Percentiles rank a stretch among this genome's conserved stretches.
phyloP scores from a whole-genome alignment of 2,329 filamentous ascomycete species.

The Botrytis galanthina region DNA sequence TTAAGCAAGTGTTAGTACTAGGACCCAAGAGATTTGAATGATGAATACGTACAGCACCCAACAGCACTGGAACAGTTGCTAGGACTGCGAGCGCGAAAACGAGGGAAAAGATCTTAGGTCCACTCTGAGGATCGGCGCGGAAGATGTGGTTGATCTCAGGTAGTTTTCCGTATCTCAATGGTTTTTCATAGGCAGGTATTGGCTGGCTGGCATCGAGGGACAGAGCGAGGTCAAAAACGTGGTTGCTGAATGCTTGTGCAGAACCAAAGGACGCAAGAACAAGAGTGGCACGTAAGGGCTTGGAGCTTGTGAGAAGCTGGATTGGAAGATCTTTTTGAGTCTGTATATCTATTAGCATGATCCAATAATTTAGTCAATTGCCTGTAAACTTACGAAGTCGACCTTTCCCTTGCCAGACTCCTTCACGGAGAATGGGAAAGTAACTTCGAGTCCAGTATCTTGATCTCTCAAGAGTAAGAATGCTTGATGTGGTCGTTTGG shows the following conservation, averaged over 20 bases:
- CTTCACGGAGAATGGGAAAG: slow-evolving; percentile 80
- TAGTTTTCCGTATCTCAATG: slow-evolving; percentile 79
- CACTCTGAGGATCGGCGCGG: slow-evolving; percentile 73
- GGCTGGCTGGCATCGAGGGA: slow-evolving; percentile 61
- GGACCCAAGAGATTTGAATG: not conserved
- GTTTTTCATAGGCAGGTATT: slow-evolving; percentile 59
- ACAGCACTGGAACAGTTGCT: slow-evolving; percentile 70
- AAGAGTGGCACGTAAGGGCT: slow-evolving; percentile 75
- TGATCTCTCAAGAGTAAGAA: slow-evolving; percentile 81
- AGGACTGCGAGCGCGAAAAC: slow-evolving; percentile 73
- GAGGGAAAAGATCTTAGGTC: slow-evolving; percentile 74
- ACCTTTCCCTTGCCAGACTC: slow-evolving; percentile 83
- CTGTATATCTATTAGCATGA: slow-evolving; percentile 47
- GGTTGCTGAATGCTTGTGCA: slow-evolving; percentile 62
- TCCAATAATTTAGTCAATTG: not conserved
- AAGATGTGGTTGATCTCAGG: slow-evolving; percentile 91
- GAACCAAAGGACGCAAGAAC: slow-evolving; percentile 85
- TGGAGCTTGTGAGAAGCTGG: slow-evolving; percentile 68
- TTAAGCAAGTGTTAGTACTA: slow-evolving; percentile 27
- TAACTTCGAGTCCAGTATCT: slow-evolving; percentile 75
- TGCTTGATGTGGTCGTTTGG: slow-evolving; percentile 88
- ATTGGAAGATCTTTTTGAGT: slow-evolving; percentile 83
- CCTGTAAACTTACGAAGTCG: slow-evolving; percentile 66
- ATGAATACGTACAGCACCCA: slow-evolving; percentile 60
- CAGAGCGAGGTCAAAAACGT: slow-evolving; percentile 71